Conservation (phyloP, 495 filamentous ascomycete genomes). For the Aspergillus nanangensis region DNA sequence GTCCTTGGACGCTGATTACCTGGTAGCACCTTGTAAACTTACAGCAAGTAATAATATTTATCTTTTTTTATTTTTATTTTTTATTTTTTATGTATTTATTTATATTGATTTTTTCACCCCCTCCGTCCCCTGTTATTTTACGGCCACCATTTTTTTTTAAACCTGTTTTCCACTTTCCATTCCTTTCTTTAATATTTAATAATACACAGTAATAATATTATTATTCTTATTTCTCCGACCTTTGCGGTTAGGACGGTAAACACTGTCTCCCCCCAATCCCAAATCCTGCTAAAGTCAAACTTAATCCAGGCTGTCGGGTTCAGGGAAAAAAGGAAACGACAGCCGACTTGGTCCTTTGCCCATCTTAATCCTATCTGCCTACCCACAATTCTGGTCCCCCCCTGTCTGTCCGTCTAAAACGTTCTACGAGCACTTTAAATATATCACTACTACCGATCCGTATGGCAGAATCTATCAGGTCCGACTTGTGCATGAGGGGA, state of each 20-base stretch:
- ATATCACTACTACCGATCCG: neutral
- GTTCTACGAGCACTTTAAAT: slow-evolving; percentile 8
- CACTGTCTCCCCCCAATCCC: neutral
- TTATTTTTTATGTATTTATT: slow-evolving; percentile 8
- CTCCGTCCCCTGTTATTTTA: too few relatives aligned
- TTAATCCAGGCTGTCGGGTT: slow-evolving; percentile 44
- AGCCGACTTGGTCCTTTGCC: slow-evolving; percentile 3
- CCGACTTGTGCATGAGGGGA: neutral
- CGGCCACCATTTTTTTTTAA: too few relatives aligned
- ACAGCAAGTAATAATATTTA: too few relatives aligned
- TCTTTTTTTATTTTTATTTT: too few relatives aligned
- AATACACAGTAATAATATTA: too few relatives aligned
- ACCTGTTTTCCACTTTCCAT: too few relatives aligned
- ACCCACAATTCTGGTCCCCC: slow-evolving; percentile 8
- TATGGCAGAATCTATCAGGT: neutral
- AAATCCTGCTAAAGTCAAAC: slow-evolving; percentile 37
- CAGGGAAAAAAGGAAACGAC: slow-evolving; percentile 15
- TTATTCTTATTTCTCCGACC: slow-evolving; percentile 2
- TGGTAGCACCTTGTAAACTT: too few relatives aligned
- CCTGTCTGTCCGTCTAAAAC: slow-evolving; percentile 7
- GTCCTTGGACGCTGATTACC: too few relatives aligned
- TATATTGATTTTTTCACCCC: neutral
- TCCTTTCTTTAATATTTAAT: too few relatives aligned
- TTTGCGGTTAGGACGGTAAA: neutral
- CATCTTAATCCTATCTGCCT: slow-evolving; percentile 6